Percentiles rank a stretch among this genome's conserved stretches.
These are phyloP conservation scores for Diaporthe batatas DNA, from an alignment of 2,329 filamentous ascomycete species.

Conservation along the genomic window DNA sequence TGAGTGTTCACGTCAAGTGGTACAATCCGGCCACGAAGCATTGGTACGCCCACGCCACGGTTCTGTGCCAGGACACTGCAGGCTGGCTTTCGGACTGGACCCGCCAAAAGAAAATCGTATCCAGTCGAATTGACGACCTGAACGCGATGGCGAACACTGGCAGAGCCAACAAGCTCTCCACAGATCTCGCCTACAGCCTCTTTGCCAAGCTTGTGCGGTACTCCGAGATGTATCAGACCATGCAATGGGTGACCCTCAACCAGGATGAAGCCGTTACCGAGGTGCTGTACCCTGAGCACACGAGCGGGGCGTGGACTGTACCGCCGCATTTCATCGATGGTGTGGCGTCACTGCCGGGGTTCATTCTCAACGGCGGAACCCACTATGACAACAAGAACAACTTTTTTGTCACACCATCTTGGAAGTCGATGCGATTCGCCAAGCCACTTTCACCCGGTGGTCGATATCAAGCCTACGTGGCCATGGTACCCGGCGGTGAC, in stretches of 20 bases:
- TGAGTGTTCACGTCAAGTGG: conserved; percentile 15
- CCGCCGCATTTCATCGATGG: conserved; percentile 27
- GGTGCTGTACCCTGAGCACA: background rate
- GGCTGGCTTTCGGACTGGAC: conserved; percentile 2
- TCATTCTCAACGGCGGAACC: conserved; percentile 15
- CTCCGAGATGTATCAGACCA: conserved; percentile 11
- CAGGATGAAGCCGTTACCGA: conserved; percentile 18
- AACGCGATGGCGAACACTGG: background rate
- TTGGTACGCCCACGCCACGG: conserved; percentile 18
- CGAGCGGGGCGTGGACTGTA: background rate
- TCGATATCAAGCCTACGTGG: background rate
- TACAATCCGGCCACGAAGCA: conserved; percentile 11
- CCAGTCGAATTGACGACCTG: conserved; percentile 10
- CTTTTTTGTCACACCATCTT: conserved; percentile 15
- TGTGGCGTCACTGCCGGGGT: background rate
- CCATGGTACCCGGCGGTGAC: background rate
- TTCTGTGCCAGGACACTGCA: conserved; percentile 1
- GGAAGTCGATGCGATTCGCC: conserved; percentile 26
- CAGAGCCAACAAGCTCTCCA: conserved; percentile 8
- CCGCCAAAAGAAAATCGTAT: background rate
- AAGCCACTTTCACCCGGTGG: background rate
- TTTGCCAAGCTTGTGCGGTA: conserved; percentile 18
- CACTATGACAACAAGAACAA: conserved; percentile 19
- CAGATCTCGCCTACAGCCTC: conserved; percentile 19
- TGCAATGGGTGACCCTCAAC: conserved; percentile 15